A percentile compares a stretch with the other conserved stretches of the same genome.
These are phyloP conservation scores for Alopecurus myosuroides DNA, from an alignment of 176 grass and related monocot species.

Conservation along the genomic window DNA sequence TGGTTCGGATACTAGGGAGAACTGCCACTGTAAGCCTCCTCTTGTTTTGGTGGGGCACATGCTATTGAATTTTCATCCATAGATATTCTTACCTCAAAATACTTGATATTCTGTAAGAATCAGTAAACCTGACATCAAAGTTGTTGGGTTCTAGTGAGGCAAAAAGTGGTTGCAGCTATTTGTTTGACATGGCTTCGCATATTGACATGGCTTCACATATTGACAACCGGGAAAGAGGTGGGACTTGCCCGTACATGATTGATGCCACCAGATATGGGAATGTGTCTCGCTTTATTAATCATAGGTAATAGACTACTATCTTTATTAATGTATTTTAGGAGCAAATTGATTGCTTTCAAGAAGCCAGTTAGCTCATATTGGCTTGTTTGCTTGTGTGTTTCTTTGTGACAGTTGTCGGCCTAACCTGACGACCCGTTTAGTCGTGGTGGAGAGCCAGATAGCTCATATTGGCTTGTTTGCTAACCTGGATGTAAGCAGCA, in stretches of 20 bases:
- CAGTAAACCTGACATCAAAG: background rate
- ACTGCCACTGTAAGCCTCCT: background rate
- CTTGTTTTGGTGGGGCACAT: too few species aligned
- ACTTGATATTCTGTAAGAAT: too few species aligned
- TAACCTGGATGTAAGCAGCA: constrained; percentile 63
- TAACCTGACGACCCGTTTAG: constrained; percentile 59
- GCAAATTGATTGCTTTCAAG: too few species aligned
- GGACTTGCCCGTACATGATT: constrained; percentile 48
- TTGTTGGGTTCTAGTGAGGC: constrained; percentile 43
- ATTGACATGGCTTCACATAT: constrained; percentile 61
- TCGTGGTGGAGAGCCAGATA: constrained; percentile 78
- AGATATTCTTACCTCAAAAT: too few species aligned
- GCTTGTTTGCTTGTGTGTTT: too few species aligned
- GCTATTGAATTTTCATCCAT: too few species aligned
- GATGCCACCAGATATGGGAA: constrained; percentile 87
- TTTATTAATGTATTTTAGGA: background rate
- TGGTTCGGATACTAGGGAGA: background rate
- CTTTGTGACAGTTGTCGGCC: constrained; percentile 73
- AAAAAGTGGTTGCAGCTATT: constrained; percentile 50
- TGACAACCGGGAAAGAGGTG: constrained; percentile 40
- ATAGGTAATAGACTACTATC: constrained; percentile 51
- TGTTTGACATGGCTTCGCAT: constrained; percentile 64
- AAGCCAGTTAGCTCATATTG: too few species aligned
- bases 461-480: constrained; percentile 90
- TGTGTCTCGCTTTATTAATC: constrained; percentile 92